Evolutionary conservation across 352 stramenopile species (phyloP), one percentile per base, ranked within the genome.

Genomic region (Phytophthora tubulina): DNA sequence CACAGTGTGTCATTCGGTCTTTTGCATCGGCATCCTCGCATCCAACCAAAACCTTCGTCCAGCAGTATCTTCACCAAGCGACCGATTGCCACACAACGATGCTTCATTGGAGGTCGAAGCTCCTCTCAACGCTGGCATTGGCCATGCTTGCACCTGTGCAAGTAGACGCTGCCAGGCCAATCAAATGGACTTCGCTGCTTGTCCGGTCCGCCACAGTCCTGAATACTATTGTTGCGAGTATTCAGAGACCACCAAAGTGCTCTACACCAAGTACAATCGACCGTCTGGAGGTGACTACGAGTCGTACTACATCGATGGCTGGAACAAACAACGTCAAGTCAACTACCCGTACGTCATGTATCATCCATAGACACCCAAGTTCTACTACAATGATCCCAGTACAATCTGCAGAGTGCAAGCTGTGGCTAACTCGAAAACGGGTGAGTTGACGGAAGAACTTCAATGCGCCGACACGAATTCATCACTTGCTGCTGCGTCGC

Each of bases 221-320:
- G 60, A 73, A 15, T 81, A 75, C 56, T 84, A 71, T 38, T 81
- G 76, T 55, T 84, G 76, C 48, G 63, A 75, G 61, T 81, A 78
- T 54, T 76, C 64, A 11, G 45, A 70, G 46, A 68, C 60, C 13
- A 73, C 60, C 31, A 70, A 55, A 31, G 70, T 66, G 55, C 52
- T 81, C 36, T 82, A 57, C 63, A 82, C 72, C 13, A 72, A 73
- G 53, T 82, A 76, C 59, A 74, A 80, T 42, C 67, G 70, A 21
- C 78, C 78, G 0, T 44, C 31, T 2, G 75, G 75, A 2, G 71
- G 67, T 8, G 67, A 32, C 41, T 80, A 78, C 59, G 73, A 80
- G 62, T 67, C 55, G 14, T 80, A 73, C 45, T 84, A 81, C 63
- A 21, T 67, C 15, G 58, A 76, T 9, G 76, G 70, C 32, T 84